These are phyloP conservation scores for Cryptococcus sp. DNA, from an alignment of 1,284 basidiomycete species.

Conservation along the genomic window DNA sequence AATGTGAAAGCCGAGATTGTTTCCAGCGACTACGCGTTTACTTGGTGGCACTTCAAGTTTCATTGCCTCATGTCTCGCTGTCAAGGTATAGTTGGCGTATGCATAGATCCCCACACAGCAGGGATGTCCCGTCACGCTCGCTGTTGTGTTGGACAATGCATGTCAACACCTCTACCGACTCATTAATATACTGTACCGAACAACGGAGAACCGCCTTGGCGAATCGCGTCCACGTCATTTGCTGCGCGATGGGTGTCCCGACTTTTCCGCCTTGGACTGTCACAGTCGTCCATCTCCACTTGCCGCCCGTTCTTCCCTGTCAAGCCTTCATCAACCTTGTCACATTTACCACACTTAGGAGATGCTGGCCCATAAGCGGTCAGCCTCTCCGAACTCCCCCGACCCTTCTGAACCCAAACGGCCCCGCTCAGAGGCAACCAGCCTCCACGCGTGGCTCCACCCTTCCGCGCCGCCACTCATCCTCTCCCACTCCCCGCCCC, in stretches of 20 bases:
- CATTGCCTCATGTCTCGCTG: not conserved
- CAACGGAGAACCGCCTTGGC: not conserved
- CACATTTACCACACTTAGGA: not conserved
- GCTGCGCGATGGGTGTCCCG: too few relatives aligned
- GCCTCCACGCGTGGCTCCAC: constrained; percentile 41
- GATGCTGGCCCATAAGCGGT: not conserved
- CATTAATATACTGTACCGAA: not conserved
- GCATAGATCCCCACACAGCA: too few relatives aligned
- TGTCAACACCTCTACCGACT: not conserved
- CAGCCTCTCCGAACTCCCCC: not conserved
- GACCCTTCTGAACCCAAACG: not conserved
- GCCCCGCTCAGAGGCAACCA: not conserved
- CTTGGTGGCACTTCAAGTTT: not conserved
- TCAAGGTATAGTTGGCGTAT: too few relatives aligned
- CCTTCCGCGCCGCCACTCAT: constrained; percentile 26
- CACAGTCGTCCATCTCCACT: not conserved
- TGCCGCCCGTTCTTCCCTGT: not conserved
- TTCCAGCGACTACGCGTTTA: not conserved
- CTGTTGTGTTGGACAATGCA: too few relatives aligned
- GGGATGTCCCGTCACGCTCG: too few relatives aligned
- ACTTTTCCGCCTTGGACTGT: too few relatives aligned
- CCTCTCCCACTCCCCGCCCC: constrained; percentile 31
- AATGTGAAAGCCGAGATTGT: too few relatives aligned
- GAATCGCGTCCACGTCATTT: too few relatives aligned
- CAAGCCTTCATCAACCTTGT: not conserved